Conservation (phyloP, 2,329 filamentous ascomycete genomes). For the Paraconiothyrium brasiliense region DNA sequence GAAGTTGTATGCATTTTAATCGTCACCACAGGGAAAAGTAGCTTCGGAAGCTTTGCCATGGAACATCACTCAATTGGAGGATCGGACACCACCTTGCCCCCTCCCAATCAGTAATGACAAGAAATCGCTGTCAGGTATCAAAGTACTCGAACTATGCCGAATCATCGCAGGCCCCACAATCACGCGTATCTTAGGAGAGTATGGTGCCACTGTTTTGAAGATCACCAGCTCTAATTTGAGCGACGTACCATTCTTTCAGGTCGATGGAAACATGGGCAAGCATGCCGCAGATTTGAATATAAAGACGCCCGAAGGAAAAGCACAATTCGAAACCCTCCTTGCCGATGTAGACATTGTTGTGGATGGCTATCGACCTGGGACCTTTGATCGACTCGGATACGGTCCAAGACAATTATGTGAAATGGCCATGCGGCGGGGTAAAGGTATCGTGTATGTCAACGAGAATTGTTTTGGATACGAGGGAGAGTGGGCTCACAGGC, state of each 20-base stretch:
- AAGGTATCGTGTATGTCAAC: slow-evolving; percentile 70
- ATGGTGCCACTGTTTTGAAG: slow-evolving; percentile 75
- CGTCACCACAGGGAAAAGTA: not conserved
- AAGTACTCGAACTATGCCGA: slow-evolving; percentile 75
- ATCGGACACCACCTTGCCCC: slow-evolving; percentile 49
- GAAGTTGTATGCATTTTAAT: not conserved
- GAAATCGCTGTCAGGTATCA: slow-evolving; percentile 63
- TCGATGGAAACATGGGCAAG: slow-evolving; percentile 65
- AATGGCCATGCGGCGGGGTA: slow-evolving; percentile 62
- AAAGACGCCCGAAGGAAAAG: slow-evolving; percentile 50
- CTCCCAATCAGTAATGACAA: slow-evolving; percentile 19
- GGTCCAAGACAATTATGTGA: slow-evolving; percentile 61
- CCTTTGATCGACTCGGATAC: slow-evolving; percentile 68
- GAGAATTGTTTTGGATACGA: slow-evolving; percentile 74
- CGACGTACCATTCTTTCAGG: slow-evolving; percentile 73
- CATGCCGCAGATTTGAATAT: not conserved
- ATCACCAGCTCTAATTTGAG: slow-evolving; percentile 70
- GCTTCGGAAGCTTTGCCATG: slow-evolving; percentile 8
- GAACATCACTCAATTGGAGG: not conserved
- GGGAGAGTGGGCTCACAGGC: slow-evolving; percentile 67
- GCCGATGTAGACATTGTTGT: slow-evolving; percentile 69
- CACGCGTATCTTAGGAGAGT: slow-evolving; percentile 71
- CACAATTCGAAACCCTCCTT: slow-evolving; percentile 64
- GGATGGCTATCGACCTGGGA: slow-evolving; percentile 72
- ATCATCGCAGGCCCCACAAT: slow-evolving; percentile 76